A percentile compares a stretch with the other conserved stretches of the same genome.
These are phyloP conservation scores for Sporobolomyces pararoseus DNA, from an alignment of 768 basidiomycete genomes.

Conservation along the genomic window DNA sequence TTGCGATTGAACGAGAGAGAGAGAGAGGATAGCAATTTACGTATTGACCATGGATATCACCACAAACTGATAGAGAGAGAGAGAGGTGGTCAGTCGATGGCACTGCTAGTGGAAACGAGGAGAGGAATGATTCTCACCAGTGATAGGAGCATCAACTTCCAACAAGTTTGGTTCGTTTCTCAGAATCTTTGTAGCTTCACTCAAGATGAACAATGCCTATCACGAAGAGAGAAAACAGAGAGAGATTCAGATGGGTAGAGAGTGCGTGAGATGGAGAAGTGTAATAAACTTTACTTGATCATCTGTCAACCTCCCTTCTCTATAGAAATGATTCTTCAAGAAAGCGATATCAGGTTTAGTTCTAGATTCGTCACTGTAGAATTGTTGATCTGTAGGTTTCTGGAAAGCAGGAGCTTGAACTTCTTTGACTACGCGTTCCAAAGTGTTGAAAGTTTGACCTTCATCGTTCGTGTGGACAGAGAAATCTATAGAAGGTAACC, in stretches of 20 bases:
- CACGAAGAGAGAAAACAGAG: not conserved
- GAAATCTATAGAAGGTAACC: slow-evolving; percentile 43
- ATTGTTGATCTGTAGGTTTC: slow-evolving; percentile 86
- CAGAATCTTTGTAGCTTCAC: slow-evolving; percentile 78
- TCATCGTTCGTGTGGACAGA: slow-evolving; percentile 59
- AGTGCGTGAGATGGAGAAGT: not conserved
- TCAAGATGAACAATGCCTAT: slow-evolving; percentile 84
- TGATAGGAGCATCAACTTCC: slow-evolving; percentile 94
- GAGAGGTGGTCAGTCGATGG: not conserved
- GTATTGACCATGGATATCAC: slow-evolving; percentile 99
- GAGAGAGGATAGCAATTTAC: slow-evolving; percentile 52
- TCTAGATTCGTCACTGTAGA: slow-evolving; percentile 70
- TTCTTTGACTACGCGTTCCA: slow-evolving; percentile 94
- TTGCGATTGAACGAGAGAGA: not conserved
- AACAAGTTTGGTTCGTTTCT: slow-evolving; percentile 82
- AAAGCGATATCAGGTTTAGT: slow-evolving; percentile 92
- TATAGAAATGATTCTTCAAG: slow-evolving; percentile 98
- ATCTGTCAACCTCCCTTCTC: slow-evolving; percentile 88
- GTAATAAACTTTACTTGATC: slow-evolving; percentile 51
- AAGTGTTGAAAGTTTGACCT: slow-evolving; percentile 83
- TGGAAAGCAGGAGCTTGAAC: slow-evolving; percentile 97
- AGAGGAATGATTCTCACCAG: slow-evolving; percentile 60
- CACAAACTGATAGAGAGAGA: slow-evolving; percentile 64
- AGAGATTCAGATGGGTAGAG: not conserved
- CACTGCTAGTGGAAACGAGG: too few species aligned